Evolutionary conservation across 768 basidiomycete genomes (phyloP).

Genomic region (Tulasnella sp.): DNA sequence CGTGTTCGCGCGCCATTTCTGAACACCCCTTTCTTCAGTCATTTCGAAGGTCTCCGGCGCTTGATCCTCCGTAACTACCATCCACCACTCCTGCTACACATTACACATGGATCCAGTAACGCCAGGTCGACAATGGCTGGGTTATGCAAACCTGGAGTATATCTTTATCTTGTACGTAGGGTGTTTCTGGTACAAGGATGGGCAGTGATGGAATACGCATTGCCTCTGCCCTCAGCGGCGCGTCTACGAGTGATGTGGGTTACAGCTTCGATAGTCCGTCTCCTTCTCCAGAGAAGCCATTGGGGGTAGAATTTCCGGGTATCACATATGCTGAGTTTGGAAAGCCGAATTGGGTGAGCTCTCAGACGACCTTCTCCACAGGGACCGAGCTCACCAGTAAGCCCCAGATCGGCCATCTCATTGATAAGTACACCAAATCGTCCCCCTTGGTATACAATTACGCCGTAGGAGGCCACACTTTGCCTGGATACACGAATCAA

Average conservation of each 20-base stretch:
- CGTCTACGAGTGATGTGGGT: conserved; percentile 42
- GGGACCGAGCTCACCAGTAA: conserved; percentile 17
- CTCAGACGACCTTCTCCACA: neutral
- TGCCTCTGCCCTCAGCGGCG: conserved; percentile 35
- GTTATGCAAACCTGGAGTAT: conserved; percentile 32
- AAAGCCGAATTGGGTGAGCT: conserved; percentile 44
- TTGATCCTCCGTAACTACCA: no score
- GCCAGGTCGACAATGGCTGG: no score
- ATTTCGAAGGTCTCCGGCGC: no score
- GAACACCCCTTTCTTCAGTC: no score
- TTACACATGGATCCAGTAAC: no score
- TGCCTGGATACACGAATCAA: conserved; percentile 33
- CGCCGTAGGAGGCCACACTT: conserved; percentile 40
- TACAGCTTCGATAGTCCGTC: conserved; percentile 19
- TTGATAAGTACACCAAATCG: conserved; percentile 25
- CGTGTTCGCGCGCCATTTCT: no score
- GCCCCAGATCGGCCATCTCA: conserved; percentile 21
- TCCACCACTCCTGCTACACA: no score
- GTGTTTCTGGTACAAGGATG: neutral
- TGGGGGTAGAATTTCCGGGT: conserved; percentile 42
- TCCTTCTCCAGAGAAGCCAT: conserved; percentile 33
- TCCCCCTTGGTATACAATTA: conserved; percentile 45
- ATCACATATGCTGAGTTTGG: conserved; percentile 36
- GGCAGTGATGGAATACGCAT: neutral
- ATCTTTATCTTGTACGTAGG: conserved; percentile 42